A percentile compares a stretch with the other conserved stretches of the same genome.
Conservation (phyloP, 1,284 basidiomycete species). For the Cryptococcus hybrid region DNA sequence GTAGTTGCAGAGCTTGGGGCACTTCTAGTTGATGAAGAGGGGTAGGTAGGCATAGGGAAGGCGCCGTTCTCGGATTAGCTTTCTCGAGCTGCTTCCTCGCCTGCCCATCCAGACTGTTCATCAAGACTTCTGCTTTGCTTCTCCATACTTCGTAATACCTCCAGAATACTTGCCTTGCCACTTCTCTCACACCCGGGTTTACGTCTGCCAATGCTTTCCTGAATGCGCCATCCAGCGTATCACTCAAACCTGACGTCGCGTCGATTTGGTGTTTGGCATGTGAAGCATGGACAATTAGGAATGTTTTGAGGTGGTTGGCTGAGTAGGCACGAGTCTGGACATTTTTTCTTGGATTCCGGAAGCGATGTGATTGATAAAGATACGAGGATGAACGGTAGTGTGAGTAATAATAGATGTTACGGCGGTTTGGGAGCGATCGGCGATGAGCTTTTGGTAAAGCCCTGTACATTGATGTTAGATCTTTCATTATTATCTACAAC, state of each 20-base stretch:
- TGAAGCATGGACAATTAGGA: slow-evolving; percentile 67
- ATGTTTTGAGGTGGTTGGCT: slow-evolving; percentile 68
- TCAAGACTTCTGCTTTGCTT: slow-evolving; percentile 61
- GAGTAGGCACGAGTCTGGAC: slow-evolving; percentile 69
- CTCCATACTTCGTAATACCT: slow-evolving; percentile 73
- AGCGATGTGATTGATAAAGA: slow-evolving; percentile 70
- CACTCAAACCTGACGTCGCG: slow-evolving; percentile 58
- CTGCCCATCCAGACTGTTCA: slow-evolving; percentile 66
- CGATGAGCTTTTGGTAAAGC: slow-evolving; percentile 94
- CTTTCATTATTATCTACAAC: not conserved
- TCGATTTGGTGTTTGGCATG: slow-evolving; percentile 66
- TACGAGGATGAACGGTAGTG: slow-evolving; percentile 69
- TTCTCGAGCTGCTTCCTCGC: slow-evolving; percentile 84
- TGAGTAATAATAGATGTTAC: slow-evolving; percentile 67
- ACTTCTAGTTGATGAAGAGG: slow-evolving; percentile 1
- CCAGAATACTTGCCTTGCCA: slow-evolving; percentile 76
- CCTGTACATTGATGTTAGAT: slow-evolving; percentile 46
- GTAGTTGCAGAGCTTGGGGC: slow-evolving; percentile 3
- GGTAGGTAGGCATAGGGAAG: slow-evolving; percentile 1
- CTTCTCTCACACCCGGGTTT: slow-evolving; percentile 76
- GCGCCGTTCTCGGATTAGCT: slow-evolving; percentile 57
- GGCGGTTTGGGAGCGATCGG: slow-evolving; percentile 76
- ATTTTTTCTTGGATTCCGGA: slow-evolving; percentile 74
- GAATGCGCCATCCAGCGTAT: slow-evolving; percentile 68
- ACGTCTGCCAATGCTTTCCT: slow-evolving; percentile 72